Percentiles rank a stretch among this genome's conserved stretches.
phyloP scores from a whole-genome alignment of 1,284 basidiomycete genomes.

The Moesziomyces antarcticus region DNA sequence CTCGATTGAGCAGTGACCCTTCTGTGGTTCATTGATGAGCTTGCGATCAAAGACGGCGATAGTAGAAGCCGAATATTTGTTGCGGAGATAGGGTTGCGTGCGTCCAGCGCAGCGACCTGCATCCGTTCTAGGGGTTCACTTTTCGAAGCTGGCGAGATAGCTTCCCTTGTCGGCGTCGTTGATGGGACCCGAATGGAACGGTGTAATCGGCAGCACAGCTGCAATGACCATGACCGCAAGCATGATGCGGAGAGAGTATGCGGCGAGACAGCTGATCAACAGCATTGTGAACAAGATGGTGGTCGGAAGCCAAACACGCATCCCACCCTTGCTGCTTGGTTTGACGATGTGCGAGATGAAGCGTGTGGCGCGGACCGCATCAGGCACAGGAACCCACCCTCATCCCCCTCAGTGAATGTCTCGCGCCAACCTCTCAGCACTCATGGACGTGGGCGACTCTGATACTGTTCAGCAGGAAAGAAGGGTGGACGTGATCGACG shows the following conservation, averaged over 20 bases:
- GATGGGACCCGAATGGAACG: slow-evolving; percentile 25
- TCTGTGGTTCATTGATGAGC: too few relatives aligned
- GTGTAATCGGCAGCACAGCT: slow-evolving; percentile 18
- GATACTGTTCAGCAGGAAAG: not conserved
- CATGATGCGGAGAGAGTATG: not conserved
- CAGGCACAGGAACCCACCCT: too few relatives aligned
- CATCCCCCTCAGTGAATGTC: too few relatives aligned
- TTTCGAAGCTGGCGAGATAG: slow-evolving; percentile 15
- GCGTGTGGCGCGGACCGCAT: too few relatives aligned
- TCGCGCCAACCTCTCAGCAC: too few relatives aligned
- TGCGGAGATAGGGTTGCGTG: too few relatives aligned
- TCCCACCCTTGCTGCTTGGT: too few relatives aligned
- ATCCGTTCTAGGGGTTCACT: not conserved
- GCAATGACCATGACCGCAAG: not conserved
- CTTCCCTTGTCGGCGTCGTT: slow-evolving; percentile 25
- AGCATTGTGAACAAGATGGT: not conserved
- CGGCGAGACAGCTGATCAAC: not conserved
- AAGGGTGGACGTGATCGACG: too few relatives aligned
- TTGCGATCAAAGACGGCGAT: too few relatives aligned
- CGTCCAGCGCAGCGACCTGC: not conserved
- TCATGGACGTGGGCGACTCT: too few relatives aligned
- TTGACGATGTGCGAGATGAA: not conserved
- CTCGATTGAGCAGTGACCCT: too few relatives aligned
- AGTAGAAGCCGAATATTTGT: too few relatives aligned
- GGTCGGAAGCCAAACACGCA: not conserved